These are phyloP conservation scores for Vinca major DNA, from an alignment of 305 asterid species.

Conservation along the genomic window DNA sequence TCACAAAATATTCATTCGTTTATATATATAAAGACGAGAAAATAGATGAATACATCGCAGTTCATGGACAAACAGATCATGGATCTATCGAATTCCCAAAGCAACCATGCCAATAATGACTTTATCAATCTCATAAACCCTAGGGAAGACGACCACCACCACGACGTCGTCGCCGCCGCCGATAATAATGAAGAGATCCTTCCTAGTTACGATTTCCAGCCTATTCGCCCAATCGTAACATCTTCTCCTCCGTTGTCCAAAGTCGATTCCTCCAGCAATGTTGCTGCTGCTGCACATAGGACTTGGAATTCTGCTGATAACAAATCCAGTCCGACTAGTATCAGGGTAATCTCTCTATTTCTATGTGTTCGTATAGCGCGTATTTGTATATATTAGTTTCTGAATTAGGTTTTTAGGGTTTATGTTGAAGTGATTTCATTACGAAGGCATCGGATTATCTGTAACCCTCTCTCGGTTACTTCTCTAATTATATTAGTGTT, in stretches of 20 bases:
- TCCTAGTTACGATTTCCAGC: constrained; percentile 36
- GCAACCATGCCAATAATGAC: constrained; percentile 27
- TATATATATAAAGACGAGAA: constrained; percentile 1
- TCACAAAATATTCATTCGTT: not conserved
- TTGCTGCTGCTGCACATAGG: constrained; percentile 37
- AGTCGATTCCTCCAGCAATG: constrained; percentile 40
- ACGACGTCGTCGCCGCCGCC: constrained; percentile 1
- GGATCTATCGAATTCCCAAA: constrained; percentile 79
- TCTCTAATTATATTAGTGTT: too few species aligned
- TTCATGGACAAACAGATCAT: constrained; percentile 95
- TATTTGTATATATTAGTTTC: not conserved
- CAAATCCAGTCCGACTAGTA: constrained; percentile 30
- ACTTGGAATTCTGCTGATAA: constrained; percentile 65
- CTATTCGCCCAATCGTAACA: constrained; percentile 35
- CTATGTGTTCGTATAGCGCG: not conserved
- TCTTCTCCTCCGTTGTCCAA: constrained; percentile 32
- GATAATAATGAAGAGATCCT: constrained; percentile 33
- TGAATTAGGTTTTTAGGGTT: constrained; percentile 3
- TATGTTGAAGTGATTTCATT: not conserved
- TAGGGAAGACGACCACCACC: constrained; percentile 27
- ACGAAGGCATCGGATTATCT: too few species aligned
- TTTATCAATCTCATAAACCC: constrained; percentile 69
- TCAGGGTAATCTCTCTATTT: constrained; percentile 39
- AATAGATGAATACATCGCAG: constrained; percentile 66
- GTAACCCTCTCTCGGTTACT: too few species aligned